Base-by-base conservation (phyloP, 805 yeast genomes). In the Pichia californica region DNA sequence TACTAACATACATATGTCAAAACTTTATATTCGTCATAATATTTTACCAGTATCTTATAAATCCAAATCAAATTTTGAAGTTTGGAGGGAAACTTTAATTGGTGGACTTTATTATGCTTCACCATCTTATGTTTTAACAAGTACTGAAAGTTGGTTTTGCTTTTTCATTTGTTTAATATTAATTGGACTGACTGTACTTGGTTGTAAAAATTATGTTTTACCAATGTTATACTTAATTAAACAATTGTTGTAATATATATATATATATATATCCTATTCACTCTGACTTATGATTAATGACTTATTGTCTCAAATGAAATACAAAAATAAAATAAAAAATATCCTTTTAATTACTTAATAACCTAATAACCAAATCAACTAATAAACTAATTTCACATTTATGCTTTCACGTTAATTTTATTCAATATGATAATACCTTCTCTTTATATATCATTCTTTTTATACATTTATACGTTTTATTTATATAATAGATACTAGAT, bases 201-300 rank as follows among this genome's bases (percentile, higher is more conserved):
- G 47, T 3, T 40, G 34, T n/a, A 44, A 44, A 18, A 44, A 40
- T 23, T 44, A 44, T 13, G 29, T 44, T 16, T 20, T 35, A 29
- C 47, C 47, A 9, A 36, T 44, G n/a, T 18, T 44, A 25, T 31
- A 35, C 7, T 9, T 40, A 11, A 8, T 40, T 13, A 36, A 40
- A 9, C 21, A 27, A 4, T 8, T 38, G 7, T 38, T 16, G 7
- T 42, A 21, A 27, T 15, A 13, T 13, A n/a, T 15, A 10, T 5
- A 21, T 15, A n/a, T 25, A n/a, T 31, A 18, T 18, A 13, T 31
- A 5, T 19, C 8, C 25, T 18, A 11, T 31, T 6, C 18, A 13
- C 8, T n/a, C n/a, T n/a, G n/a, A n/a, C n/a, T n/a, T n/a, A n/a
- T n/a, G n/a, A n/a, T n/a, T n/a, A n/a, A n/a, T n/a, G n/a, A n/a